Evolutionary conservation across 129 eudicot species (phyloP), one percentile per base, ranked within the genome.

Genomic region (Tagetes erecta): DNA sequence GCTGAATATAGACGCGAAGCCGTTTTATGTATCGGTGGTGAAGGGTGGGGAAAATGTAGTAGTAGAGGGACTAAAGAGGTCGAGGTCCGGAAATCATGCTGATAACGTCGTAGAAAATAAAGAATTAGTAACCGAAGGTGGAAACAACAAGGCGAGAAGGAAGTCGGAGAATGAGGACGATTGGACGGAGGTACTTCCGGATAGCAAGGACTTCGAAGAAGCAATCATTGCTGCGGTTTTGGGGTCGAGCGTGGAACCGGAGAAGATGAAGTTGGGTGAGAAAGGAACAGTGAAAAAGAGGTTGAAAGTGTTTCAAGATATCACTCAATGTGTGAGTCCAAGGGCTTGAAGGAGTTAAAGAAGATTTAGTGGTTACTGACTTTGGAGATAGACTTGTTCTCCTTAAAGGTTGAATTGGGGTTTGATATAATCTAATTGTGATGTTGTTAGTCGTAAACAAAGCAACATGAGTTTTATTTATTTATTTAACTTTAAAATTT

Each of bases 341-440:
- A 86, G 90, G 72, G 93, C 96, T 13, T 84, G 77, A 86, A 10
- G 46, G n/a, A 53, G 2, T 35, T 35, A 12, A 33, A 34, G 40
- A 14, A 0, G 6, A 42, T 63, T 46, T 9, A 47, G 2, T 46
- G 10, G 5, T 67, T 39, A 64, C 49, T 57, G 70, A 75, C 80
- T 84, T 72, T 42, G 92, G 96, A 93, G 98, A 93, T 90, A 84
- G 77, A 82, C 98, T 93, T 93, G 89, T 93, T 93, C 98, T 93
- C 95, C 96, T 75, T 52, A 52, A 30, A 9, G 14, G 13, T 4
- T 13, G 7, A 11, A 30, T 14, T 37, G 1, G 58, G 60, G n/a
- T 3, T 36, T 9, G 37, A n/a, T 68, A 9, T 63, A 9, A 10
- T 42, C 57, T n/a, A 47, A 10, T 8, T 47, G 64, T 44, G 59